Base-by-base conservation (phyloP, 2,329 filamentous ascomycete genomes). In the Tolypocladium ovalisporum region DNA sequence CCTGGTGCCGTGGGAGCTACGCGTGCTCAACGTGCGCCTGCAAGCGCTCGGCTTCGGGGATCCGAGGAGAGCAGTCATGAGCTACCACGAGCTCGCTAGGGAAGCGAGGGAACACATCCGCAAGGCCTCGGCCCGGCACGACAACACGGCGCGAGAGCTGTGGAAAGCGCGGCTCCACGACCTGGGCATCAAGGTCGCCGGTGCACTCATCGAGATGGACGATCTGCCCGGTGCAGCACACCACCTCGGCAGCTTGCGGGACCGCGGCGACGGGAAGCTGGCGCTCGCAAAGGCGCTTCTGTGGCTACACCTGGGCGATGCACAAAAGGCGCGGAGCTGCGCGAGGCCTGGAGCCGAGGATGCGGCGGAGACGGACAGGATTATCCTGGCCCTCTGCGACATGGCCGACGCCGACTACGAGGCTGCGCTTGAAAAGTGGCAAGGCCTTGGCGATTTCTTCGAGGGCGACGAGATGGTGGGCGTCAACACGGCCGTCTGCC, bases 21-120 rank as follows among this genome's bases (percentile, higher is more conserved):
- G 94, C 8, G 81, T 97, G 3, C 79, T 97, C 19, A 86, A 87
- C 8, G 88, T 97, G 10, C 82, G 92, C 1, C 79, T 97, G 24
- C 90, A 96, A 63, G 90, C 89, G 0, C 81, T 96, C 52, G 90
- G 90, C 1, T 95, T 94, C 62, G 87, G 87, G 4, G 94, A 99
- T 71, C 83, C 86, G 54, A 81, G 93, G 5, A 81, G 92, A 60
- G 88, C 89, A 4, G 86, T 99, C 58, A 93, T 94, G 79, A 89
- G 88, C 51, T 90, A 96, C 68, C 96, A 96, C 68, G 91, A 96
- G 61, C 79, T 97, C 2, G 91, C 87, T 0, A 75, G 88, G 10
- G 90, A 96, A 70, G 90, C 89, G 2, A 79, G 91, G 22, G 75
- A 76, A 2, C 79, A 81, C 57, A 75, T 89, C 6, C 72, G 75